These are phyloP conservation scores for Fragilaria crotonensis DNA, from an alignment of 108 stramenopile species.

Conservation along the genomic window DNA sequence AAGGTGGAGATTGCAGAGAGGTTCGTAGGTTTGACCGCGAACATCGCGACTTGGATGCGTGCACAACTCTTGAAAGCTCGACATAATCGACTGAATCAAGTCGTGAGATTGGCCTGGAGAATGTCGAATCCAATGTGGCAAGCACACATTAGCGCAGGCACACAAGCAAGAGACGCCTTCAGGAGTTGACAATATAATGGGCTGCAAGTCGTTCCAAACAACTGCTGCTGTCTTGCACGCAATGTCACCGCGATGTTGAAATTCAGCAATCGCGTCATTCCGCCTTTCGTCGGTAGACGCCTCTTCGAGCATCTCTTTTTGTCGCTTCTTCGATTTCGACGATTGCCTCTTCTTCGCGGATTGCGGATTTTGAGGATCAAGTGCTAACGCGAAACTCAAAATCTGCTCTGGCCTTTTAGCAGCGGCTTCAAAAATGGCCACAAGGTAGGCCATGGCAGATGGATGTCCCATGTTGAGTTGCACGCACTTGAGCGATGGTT, in stretches of 20 bases:
- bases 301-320: conserved; percentile 42
- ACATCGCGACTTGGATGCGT: conserved; percentile 30
- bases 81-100: conserved; percentile 19
- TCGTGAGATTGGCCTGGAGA: conserved; percentile 21
- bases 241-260: conserved; percentile 45
- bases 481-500: conserved; percentile 14
- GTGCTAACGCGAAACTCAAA: conserved; percentile 40
- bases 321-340: conserved; percentile 58
- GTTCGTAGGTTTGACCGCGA: conserved; percentile 57
- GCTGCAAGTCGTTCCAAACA: conserved; percentile 29
- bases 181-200: background rate
- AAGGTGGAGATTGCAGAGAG: conserved; percentile 50
- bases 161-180: conserved; percentile 30
- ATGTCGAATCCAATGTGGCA: conserved; percentile 38
- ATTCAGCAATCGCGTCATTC: conserved; percentile 41
- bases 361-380: conserved; percentile 28
- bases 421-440: conserved; percentile 67
- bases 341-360: conserved; percentile 45
- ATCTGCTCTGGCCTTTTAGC: conserved; percentile 55
- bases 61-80: conserved; percentile 44
- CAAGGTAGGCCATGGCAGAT: conserved; percentile 48
- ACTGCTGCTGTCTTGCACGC: conserved; percentile 43
- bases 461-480: conserved; percentile 20
- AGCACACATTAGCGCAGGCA: conserved; percentile 53
- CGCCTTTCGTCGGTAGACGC: conserved; percentile 22